Evolutionary conservation across 148 eudicot genomes (phyloP), one percentile per base, ranked within the genome.

Genomic region (Amaranthus cruentus): DNA sequence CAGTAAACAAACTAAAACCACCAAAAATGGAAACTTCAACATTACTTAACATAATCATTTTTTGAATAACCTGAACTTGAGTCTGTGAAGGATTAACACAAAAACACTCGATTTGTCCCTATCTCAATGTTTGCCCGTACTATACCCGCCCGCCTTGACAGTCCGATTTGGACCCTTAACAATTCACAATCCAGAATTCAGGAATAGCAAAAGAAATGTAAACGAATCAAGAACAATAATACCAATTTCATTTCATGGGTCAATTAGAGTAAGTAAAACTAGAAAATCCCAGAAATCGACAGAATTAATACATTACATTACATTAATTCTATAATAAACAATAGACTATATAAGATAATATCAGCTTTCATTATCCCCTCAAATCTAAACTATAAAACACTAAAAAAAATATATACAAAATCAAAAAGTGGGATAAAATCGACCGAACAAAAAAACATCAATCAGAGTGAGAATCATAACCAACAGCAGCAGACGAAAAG

Each of bases 381-480:
- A 72, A 72, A 72, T 50, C 48, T 61, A 57, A 13, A 13, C 21
- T 8, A 57, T 21, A 72, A 61, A 61, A 72, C 46, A 38, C 48
- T 72, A 72, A 67, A 76, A 18, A 18, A 6, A 18, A 70, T 55
- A 71, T 77, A 46, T 72, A 61, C 76, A 78, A 78, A 51, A 54
- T 4, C 38, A 3, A 10, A n/a, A 3, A 38, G 9, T 18, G 42
- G 62, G 28, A 65, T 50, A 49, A 12, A 28, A 59, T 4, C 2
- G 55, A 28, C 21, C 42, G 38, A 15, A 6, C 2, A 2, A 7
- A 42, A 7, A 6, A 8, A 2, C 9, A 67, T 66, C 53, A 82
- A 71, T 74, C 73, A n/a, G 76, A 76, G 68, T 74, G 80, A 47
- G 58, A 68, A 47, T 73, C 68, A 48, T 54, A 70, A 21, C 58